Percentiles rank a stretch among this genome's conserved stretches.
Evolutionary conservation across 768 basidiomycete genomes (phyloP).

Genomic region (Candolleomyces eurysporus): DNA sequence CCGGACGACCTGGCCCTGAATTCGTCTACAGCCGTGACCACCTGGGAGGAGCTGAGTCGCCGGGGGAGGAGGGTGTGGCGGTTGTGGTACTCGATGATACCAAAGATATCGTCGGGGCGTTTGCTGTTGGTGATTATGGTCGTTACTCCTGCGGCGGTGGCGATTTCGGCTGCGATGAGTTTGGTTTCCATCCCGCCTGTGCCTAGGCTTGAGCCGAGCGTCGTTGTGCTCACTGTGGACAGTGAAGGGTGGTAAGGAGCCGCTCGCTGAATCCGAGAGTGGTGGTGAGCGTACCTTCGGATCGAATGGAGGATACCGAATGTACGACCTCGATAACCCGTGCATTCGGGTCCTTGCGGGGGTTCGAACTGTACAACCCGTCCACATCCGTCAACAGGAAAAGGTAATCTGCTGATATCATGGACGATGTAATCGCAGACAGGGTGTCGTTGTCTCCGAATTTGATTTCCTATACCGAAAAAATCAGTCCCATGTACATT

Average conservation of each 20-base stretch:
- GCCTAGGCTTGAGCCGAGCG: conserved; percentile 89
- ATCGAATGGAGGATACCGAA: conserved; percentile 78
- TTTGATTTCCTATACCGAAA: conserved; percentile 88
- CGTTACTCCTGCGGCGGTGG: conserved; percentile 90
- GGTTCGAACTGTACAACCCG: conserved; percentile 93
- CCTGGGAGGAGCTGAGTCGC: conserved; percentile 4
- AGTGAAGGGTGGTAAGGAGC: background rate
- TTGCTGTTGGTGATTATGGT: conserved; percentile 89
- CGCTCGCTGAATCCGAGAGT: background rate
- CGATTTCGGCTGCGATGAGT: conserved; percentile 96
- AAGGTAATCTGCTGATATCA: conserved; percentile 97
- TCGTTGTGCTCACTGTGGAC: conserved; percentile 80
- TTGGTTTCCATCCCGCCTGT: conserved; percentile 99
- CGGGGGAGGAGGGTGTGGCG: conserved; percentile 32
- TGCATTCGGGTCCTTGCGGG: conserved; percentile 83
- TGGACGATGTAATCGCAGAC: conserved; percentile 94
- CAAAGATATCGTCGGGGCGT: conserved; percentile 67
- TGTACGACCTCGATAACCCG: conserved; percentile 78
- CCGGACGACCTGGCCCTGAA: background rate
- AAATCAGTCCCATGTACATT: background rate
- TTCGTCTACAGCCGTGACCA: background rate
- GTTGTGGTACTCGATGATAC: conserved; percentile 78
- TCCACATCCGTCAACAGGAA: conserved; percentile 97
- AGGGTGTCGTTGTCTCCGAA: conserved; percentile 99
- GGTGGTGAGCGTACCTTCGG: conserved; percentile 55